A percentile compares a stretch with the other conserved stretches of the same genome.
phyloP scores from a whole-genome alignment of 768 basidiomycete genomes.

The Crucibulum laeve region DNA sequence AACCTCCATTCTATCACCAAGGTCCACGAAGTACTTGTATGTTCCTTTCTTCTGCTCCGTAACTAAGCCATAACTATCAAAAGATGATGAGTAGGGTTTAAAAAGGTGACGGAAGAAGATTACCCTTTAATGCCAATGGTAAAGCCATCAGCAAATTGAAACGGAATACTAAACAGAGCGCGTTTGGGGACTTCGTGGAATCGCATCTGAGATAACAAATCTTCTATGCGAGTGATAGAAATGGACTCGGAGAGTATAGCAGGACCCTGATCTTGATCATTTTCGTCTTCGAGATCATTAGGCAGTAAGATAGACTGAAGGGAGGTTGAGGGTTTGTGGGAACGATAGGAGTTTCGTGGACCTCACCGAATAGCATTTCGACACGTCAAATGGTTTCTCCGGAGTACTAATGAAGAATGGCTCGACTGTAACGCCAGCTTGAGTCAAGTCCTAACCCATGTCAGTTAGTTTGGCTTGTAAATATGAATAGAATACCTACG shows the following conservation, averaged over 20 bases:
- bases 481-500: slow-evolving; percentile 29
- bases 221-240: slow-evolving; percentile 74
- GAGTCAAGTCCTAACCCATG: slow-evolving; percentile 63
- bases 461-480: not conserved
- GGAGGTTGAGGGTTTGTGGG: not conserved
- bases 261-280: slow-evolving; percentile 36
- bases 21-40: slow-evolving; percentile 81
- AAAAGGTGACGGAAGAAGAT: slow-evolving; percentile 13
- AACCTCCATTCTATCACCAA: slow-evolving; percentile 74
- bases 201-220: slow-evolving; percentile 75
- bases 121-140: slow-evolving; percentile 82
- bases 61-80: slow-evolving; percentile 75
- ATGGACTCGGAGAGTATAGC: slow-evolving; percentile 61
- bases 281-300: slow-evolving; percentile 47
- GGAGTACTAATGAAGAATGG: slow-evolving; percentile 84
- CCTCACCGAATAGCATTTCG: slow-evolving; percentile 79
- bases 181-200: slow-evolving; percentile 83
- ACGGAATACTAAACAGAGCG: slow-evolving; percentile 75
- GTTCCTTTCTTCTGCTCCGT: slow-evolving; percentile 83
- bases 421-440: slow-evolving; percentile 75
- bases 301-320: slow-evolving; percentile 59
- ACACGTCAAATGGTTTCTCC: slow-evolving; percentile 63
- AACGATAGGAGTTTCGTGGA: slow-evolving; percentile 1
- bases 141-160: slow-evolving; percentile 71
- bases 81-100: not conserved